Base-by-base conservation (phyloP, 2,329 filamentous ascomycete species). In the Talaromyces albobiverticillius region DNA sequence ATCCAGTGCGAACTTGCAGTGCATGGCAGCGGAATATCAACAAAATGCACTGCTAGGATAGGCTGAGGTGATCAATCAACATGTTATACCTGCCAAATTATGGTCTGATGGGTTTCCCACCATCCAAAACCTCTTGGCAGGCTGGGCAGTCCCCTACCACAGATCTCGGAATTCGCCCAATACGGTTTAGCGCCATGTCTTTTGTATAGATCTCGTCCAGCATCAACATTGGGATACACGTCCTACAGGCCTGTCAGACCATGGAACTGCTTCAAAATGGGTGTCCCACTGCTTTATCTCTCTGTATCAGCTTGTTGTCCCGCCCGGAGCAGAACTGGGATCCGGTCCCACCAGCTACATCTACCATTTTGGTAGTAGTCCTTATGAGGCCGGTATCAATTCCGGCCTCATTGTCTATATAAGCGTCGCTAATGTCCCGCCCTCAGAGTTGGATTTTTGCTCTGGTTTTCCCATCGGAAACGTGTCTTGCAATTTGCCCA, bases 331-430 rank as follows among this genome's bases (percentile, higher is more conserved):
- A 59, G 64, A 60, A 51, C 59, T 26, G 43, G 13, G 31, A 10
- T 61, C 14, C 8, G 55, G 55, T 47, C 52, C 55, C 55, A 57
- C 55, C 34, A 40, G 38, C 18, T 29, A 29, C 42, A 42, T 46
- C 55, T 48, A 29, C 52, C 29, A 49, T 8, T 46, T 54, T 53
- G 42, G 51, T 34, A 50, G 45, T 57, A 43, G 55, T 31, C 16
- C 18, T 47, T 34, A 59, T 61, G 70, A 74, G 72, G 72, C 72
- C 72, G 72, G 72, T 70, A 75, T 73, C 69, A 64, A 71, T 73
- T 70, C 72, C 72, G 72, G 71, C 72, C 72, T 73, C 71, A 62
- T 59, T 64, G 59, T 59, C 64, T 73, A 64, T 74, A 74, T 74
- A 75, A 74, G 66, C 69, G 66, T 66, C 57, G 58, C 60, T 67